Evolutionary conservation across 805 yeast genomes (phyloP), one percentile per base, ranked within the genome.

Genomic region (Sugiyamaella americana): DNA sequence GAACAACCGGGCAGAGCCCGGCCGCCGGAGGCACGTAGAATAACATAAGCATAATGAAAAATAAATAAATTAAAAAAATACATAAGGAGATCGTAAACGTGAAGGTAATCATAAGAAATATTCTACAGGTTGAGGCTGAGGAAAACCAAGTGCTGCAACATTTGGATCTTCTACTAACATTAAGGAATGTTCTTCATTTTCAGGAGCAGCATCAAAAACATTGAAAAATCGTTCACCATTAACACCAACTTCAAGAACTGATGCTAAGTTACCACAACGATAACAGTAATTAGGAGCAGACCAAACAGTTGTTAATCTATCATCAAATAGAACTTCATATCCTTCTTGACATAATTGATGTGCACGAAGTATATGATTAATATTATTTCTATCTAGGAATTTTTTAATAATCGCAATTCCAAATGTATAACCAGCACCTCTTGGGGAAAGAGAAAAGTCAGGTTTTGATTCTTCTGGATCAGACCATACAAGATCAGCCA

Each of bases 401-500:
- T 87, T 85, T 61, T 84, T 82, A 44, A 88, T 96, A 41, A 94
- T 91, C 53, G 86, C 93, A 36, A 79, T 71, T 17, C 98, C 98
- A 71, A 93, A 93, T 19, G 93, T 86, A 64, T 91, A 93, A 3
- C 99, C 99, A 1, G 99, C 99, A 36, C 99, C 99, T 58, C 99
- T 68, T 1, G 98, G 95, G 24, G 89, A 80, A 18, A 93, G 75
- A 54, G 89, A 82, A 64, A 93, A 93, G 58, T 88, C 95, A 2
- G 65, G 65, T 44, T 71, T 72, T 47, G 84, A 86, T 26, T 85
- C 84, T 64, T 94, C 98, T 0, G 99, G 99, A 61, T 93, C 99
- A 19, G 93, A 82, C 99, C 99, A 93, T 17, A 93, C 98, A 43
- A 93, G 70, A 64, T 93, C 99, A 1, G 98, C 98, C 97, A 93